Evolutionary conservation across 805 yeast genomes (phyloP).

Genomic region (Schwanniomyces pseudopolymorphus): DNA sequence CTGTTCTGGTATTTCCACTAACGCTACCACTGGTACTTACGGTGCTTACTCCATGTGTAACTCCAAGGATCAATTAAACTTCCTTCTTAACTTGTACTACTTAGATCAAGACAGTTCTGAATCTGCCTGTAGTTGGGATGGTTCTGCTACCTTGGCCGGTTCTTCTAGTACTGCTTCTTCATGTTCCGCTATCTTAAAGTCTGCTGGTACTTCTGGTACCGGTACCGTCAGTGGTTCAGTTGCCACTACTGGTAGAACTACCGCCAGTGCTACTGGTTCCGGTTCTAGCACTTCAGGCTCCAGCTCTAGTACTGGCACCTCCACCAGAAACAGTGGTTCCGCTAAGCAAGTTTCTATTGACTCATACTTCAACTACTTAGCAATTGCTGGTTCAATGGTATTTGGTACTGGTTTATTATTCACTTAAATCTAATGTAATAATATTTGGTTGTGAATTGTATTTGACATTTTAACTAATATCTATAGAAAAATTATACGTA

Average conservation of each 20-base stretch:
- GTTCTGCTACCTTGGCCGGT: slow-evolving; percentile 38
- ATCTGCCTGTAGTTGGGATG: slow-evolving; percentile 39
- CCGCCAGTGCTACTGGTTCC: slow-evolving; percentile 18
- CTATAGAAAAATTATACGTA: background rate
- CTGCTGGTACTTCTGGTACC: slow-evolving; percentile 72
- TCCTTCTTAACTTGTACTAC: slow-evolving; percentile 40
- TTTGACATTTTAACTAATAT: background rate
- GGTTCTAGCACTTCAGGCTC: slow-evolving; percentile 25
- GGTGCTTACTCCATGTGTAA: slow-evolving; percentile 43
- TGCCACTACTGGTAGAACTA: slow-evolving; percentile 16
- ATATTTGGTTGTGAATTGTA: background rate
- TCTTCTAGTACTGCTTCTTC: slow-evolving; percentile 35
- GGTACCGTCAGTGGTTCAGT: slow-evolving; percentile 48
- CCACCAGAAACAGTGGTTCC: slow-evolving; percentile 15
- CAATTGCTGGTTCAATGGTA: slow-evolving; percentile 22
- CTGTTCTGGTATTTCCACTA: slow-evolving; percentile 37
- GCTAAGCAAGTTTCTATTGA: slow-evolving; percentile 10
- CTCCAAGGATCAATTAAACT: slow-evolving; percentile 35
- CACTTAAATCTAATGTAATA: slow-evolving; percentile 2
- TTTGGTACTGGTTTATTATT: slow-evolving; percentile 29
- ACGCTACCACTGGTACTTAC: slow-evolving; percentile 40
- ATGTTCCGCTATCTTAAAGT: slow-evolving; percentile 56
- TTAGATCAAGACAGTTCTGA: slow-evolving; percentile 20
- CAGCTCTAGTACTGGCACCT: slow-evolving; percentile 18
- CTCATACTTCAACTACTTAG: slow-evolving; percentile 16